Base-by-base conservation (phyloP, 2,329 filamentous ascomycete species). In the Cercospora beticola region DNA sequence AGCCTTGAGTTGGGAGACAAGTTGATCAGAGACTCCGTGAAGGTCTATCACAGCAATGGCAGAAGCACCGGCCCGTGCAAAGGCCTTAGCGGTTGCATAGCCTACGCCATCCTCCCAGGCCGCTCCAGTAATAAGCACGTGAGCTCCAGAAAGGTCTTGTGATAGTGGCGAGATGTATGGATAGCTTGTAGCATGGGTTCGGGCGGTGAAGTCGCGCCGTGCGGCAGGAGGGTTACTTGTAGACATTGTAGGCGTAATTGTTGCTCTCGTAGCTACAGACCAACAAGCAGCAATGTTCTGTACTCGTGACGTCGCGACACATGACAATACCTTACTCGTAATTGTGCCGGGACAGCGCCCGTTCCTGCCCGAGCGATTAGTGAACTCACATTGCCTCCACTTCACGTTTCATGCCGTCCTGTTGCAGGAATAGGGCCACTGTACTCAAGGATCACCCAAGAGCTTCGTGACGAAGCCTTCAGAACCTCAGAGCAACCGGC, bases 81-180 rank as follows among this genome's bases (percentile, higher is more conserved):
- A 78, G 5, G 75, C 74, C 43, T 77, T 77, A 9, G 78, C 79
- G 26, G 80, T 80, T 31, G 77, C 76, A 56, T 72, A 74, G 3
- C 80, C 80, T 12, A 81, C 68, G 8, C 80, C 80, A 14, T 75
- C 75, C 5, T 59, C 56, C 28, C 33, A 18, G n/a, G 76, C 76
- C 2, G 78, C 80, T 5, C 80, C 80, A 23, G 73, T 81, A 63
- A 82, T 75, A 64, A 82, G 78, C 26, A 81, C 77, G 2, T 71
- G 73, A 30, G 76, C 77, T 1, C 78, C 78, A 21, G 56, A 31
- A n/a, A 67, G 60, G 21, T 67, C 52, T 10, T 16, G 60, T 14
- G 30, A 23, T 16, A 66, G 21, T 6, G 67, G 67, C n/a, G 62
- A 65, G 33, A 68, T 63, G 33, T 43, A 62, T 7, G 62, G 21